These are phyloP conservation scores for Yarrowia sp. DNA, from an alignment of 805 yeast genomes.

Conservation along the genomic window DNA sequence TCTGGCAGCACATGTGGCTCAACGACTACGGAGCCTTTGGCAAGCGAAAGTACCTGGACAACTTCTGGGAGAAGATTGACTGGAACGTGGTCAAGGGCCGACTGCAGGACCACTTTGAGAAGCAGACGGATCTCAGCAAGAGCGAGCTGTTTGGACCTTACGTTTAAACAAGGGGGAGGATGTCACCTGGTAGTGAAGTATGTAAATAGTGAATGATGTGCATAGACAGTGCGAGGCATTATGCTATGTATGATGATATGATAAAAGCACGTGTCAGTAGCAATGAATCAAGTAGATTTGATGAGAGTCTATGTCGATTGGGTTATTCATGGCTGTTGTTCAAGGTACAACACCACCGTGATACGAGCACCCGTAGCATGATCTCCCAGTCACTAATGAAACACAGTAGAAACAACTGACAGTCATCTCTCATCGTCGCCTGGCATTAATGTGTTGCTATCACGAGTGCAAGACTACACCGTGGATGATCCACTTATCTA, in stretches of 20 bases:
- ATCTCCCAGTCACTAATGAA: too few relatives aligned
- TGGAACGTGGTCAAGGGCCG: constrained; percentile 61
- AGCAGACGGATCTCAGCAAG: constrained; percentile 34
- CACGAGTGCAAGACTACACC: too few relatives aligned
- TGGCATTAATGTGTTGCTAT: too few relatives aligned
- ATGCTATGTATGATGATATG: constrained; percentile 13
- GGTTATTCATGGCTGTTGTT: too few relatives aligned
- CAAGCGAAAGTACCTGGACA: constrained; percentile 71
- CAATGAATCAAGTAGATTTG: too few relatives aligned
- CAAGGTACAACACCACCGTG: too few relatives aligned
- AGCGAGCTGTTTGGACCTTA: constrained; percentile 37
- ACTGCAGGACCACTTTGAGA: constrained; percentile 31
- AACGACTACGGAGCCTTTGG: constrained; percentile 85
- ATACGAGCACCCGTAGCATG: too few relatives aligned
- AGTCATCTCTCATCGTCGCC: too few relatives aligned
- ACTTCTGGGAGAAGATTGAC: constrained; percentile 78
- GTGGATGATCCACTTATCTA: too few relatives aligned
- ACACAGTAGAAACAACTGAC: too few relatives aligned
- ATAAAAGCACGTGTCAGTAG: not conserved
- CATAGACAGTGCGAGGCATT: constrained; percentile 13
- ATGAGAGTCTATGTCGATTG: too few relatives aligned
- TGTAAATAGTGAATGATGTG: constrained; percentile 29
- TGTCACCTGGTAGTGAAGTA: constrained; percentile 2
- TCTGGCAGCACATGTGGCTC: constrained; percentile 87
- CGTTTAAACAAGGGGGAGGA: constrained; percentile 11